phyloP scores from a whole-genome alignment of 1,139 yeast genomes.

The Hemisphaericaspora subhashii region DNA sequence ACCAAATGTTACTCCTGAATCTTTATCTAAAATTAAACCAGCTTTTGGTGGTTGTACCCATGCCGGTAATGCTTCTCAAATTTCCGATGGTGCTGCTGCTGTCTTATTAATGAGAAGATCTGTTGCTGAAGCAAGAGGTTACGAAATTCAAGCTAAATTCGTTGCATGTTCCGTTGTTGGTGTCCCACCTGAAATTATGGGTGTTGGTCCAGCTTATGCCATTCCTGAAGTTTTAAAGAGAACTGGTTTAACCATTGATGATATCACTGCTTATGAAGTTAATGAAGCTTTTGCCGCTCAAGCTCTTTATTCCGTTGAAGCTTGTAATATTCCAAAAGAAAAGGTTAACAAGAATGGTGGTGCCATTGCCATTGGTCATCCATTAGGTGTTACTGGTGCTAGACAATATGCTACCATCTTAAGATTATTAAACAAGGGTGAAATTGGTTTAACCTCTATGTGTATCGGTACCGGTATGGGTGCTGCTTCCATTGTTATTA shows the following conservation, averaged over 20 bases:
- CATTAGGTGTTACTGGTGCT: constrained; percentile 17
- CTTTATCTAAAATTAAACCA: constrained; percentile 31
- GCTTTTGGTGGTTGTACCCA: constrained; percentile 41
- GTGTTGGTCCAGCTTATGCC: constrained; percentile 42
- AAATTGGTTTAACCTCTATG: constrained; percentile 17
- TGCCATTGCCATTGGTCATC: constrained; percentile 18
- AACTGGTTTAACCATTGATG: constrained; percentile 13
- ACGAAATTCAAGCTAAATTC: constrained; percentile 37
- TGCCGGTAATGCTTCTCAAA: constrained; percentile 45
- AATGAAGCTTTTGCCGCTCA: constrained; percentile 19
- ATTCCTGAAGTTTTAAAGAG: constrained; percentile 30
- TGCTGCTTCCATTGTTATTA: constrained; percentile 15
- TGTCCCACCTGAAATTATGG: constrained; percentile 41
- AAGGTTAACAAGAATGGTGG: constrained; percentile 17
- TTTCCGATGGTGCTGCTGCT: constrained; percentile 44
- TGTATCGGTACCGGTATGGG: constrained; percentile 19
- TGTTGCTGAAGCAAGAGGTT: constrained; percentile 33
- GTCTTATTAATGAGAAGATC: constrained; percentile 35
- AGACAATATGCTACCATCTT: constrained; percentile 17
- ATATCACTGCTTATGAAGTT: constrained; percentile 16
- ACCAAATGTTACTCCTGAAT: constrained; percentile 27
- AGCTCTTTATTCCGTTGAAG: constrained; percentile 15
- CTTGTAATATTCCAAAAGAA: constrained; percentile 12
- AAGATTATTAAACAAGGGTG: constrained; percentile 16
- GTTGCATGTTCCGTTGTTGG: constrained; percentile 37